Conservation (phyloP, 441 rosid species). For the Lepidium campestre region DNA sequence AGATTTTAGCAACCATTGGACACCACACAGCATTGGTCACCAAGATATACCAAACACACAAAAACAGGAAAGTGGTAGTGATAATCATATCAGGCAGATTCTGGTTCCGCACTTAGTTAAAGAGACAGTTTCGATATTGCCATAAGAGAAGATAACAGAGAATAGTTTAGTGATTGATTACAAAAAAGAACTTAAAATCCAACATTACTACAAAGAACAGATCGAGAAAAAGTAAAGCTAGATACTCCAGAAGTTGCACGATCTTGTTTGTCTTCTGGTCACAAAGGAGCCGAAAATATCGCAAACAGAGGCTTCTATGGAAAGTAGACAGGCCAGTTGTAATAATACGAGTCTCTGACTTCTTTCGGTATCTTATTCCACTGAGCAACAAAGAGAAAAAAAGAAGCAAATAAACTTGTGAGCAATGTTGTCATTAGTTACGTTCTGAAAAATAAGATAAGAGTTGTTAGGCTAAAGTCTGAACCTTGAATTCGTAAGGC, state of each 20-base stretch:
- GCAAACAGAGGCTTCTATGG: constrained; percentile 31
- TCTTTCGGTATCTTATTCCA: constrained; percentile 81
- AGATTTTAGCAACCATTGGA: not conserved
- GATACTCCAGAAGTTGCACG: not conserved
- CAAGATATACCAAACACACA: not conserved
- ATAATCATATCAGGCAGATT: not conserved
- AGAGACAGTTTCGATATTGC: not conserved
- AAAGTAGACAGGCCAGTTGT: constrained; percentile 82
- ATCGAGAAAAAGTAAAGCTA: not conserved
- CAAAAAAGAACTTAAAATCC: not conserved
- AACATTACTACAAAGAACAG: constrained; percentile 7
- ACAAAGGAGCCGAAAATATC: not conserved
- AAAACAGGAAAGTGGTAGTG: not conserved
- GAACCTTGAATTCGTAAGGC: constrained; percentile 77
- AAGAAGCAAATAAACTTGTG: constrained; percentile 10
- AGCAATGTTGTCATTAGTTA: not conserved
- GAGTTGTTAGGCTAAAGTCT: not conserved
- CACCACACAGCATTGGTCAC: not conserved
- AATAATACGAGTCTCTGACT: constrained; percentile 58
- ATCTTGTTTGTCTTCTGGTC: not conserved
- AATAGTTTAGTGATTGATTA: not conserved
- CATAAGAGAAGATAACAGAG: not conserved
- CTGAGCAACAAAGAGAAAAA: constrained; percentile 34
- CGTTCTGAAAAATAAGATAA: not conserved
- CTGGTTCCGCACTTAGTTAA: not conserved